Conservation (phyloP, 345 rosid species). For the Eucalyptus decipiens region DNA sequence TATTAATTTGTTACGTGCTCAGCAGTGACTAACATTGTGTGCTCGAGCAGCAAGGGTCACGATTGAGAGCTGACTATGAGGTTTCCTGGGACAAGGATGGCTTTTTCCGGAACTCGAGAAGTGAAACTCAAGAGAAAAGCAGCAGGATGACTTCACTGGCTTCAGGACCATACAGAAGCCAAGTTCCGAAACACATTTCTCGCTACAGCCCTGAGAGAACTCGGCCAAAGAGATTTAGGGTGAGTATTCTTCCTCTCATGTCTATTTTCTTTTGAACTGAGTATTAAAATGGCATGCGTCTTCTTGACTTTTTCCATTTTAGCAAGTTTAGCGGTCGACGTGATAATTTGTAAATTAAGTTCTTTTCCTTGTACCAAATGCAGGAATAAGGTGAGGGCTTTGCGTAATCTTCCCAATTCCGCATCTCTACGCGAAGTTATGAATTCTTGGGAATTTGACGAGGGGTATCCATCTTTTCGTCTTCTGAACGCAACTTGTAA, state of each 20-base stretch:
- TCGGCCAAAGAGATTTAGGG: slow-evolving; percentile 86
- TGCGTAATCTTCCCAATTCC: background rate
- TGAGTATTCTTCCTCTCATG: slow-evolving; percentile 2
- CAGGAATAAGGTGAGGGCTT: background rate
- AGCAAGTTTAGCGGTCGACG: too few relatives aligned
- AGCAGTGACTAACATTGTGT: background rate
- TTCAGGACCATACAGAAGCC: slow-evolving; percentile 19
- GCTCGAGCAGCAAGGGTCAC: slow-evolving; percentile 68
- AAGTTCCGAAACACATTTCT: slow-evolving; percentile 25
- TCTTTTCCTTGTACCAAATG: background rate
- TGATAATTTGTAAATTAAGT: background rate
- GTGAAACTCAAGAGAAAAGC: slow-evolving; percentile 20
- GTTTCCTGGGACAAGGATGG: slow-evolving; percentile 76
- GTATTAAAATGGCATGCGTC: background rate
- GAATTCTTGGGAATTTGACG: background rate
- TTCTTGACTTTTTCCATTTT: background rate
- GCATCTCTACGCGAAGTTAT: background rate
- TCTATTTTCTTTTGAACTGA: background rate
- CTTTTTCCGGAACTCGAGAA: slow-evolving; percentile 49
- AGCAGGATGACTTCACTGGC: slow-evolving; percentile 12
- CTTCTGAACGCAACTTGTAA: background rate
- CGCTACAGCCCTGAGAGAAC: slow-evolving; percentile 25
- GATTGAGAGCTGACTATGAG: slow-evolving; percentile 71
- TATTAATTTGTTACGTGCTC: background rate
- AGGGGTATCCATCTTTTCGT: background rate